Conservation (phyloP, 768 basidiomycete species). For the Pisolithus microcarpus region DNA sequence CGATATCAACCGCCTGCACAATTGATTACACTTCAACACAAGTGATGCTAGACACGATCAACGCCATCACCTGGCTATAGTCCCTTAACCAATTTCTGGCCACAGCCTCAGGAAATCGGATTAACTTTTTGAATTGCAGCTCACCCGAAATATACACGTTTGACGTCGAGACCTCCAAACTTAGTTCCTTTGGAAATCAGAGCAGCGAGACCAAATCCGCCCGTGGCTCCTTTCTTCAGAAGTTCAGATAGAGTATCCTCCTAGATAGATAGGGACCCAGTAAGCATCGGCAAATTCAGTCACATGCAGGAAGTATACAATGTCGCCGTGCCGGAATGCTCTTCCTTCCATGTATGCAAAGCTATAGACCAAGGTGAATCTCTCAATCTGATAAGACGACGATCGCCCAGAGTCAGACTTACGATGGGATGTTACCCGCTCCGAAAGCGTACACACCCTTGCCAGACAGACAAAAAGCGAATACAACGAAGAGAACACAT, state of each 20-base stretch:
- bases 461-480: constrained; percentile 48
- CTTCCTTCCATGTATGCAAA: constrained; percentile 83
- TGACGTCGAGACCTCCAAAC: constrained; percentile 75
- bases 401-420: constrained; percentile 16
- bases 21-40: neutral
- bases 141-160: constrained; percentile 77
- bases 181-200: constrained; percentile 56
- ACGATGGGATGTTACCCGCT: constrained; percentile 84
- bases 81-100: constrained; percentile 81
- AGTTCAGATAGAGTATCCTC: constrained; percentile 64
- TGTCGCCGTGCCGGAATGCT: constrained; percentile 87
- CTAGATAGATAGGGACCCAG: constrained; percentile 38
- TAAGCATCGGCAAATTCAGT: constrained; percentile 9
- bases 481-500: constrained; percentile 41
- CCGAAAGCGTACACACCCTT: constrained; percentile 68
- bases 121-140: constrained; percentile 12
- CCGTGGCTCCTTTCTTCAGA: constrained; percentile 46
- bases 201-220: constrained; percentile 49
- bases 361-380: constrained; percentile 25
- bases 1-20: constrained; percentile 73
- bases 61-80: constrained; percentile 60
- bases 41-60: neutral
- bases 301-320: constrained; percentile 33
- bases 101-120: neutral
- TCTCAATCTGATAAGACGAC: neutral